Evolutionary conservation across 371 early-diverging fungal genomes (phyloP), one percentile per base, ranked within the genome.

Genomic region (Funneliformis caledonium): DNA sequence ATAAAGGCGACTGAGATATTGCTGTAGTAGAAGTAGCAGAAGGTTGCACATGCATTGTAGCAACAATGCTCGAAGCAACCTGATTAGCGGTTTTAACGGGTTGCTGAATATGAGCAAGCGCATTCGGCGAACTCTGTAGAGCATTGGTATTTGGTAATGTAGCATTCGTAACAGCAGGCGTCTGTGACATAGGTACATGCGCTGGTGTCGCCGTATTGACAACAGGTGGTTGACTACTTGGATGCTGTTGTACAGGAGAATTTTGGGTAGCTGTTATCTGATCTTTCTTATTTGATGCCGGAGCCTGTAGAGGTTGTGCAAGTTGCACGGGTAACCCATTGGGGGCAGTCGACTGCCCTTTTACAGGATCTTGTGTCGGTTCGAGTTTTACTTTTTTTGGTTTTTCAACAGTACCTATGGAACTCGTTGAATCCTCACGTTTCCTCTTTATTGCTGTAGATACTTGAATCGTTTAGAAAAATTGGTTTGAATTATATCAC

Each of bases 331-430:
- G n/a, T n/a, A 22, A n/a, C 43, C 22, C 47, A 19, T 19, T 56
- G 16, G 19, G 6, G 10, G 12, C 19, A 64, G 64, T 11, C 0
- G 22, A 26, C 16, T 64, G 64, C 10, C 14, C 33, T 64, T 64
- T 22, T 14, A 31, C 14, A 26, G 12, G 65, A 26, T 64, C 65
- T 64, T 33, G 26, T 33, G 65, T 12, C 14, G 22, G 65, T 11
- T 64, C 65, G 45, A 69, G 70, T 22, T 69, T 69, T 19, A 69
- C 70, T 69, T 43, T 69, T 22, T 69, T 69, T 56, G 22, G 33
- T 31, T 73, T 52, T 6, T 59, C 74, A 12, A 22, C 45, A 12
- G 56, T 31, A 26, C 45, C 74, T 26, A 26, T 59, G 47, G 33
- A 22, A 50, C 33, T 50, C 43, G 70, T 69, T 16, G 74, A 73